A percentile compares a stretch with the other conserved stretches of the same genome.
Conservation (phyloP, 108 stramenopile genomes). For the Craspedostauros australis region DNA sequence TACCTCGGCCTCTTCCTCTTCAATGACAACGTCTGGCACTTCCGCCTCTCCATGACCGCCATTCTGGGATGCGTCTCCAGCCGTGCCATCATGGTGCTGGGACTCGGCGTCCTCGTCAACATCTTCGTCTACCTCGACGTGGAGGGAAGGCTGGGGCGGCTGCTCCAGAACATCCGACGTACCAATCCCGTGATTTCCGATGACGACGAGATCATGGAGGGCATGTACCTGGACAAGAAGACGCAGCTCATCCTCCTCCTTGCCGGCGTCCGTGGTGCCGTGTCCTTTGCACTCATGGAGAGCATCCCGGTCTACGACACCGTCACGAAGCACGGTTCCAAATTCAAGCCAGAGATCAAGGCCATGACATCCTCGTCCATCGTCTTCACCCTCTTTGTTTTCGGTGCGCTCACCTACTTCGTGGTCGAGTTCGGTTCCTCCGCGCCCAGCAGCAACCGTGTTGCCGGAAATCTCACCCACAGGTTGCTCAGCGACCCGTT, state of each 20-base stretch:
- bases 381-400: constrained; percentile 72
- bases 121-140: constrained; percentile 38
- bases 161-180: constrained; percentile 3
- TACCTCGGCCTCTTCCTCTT: constrained; percentile 86
- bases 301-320: constrained; percentile 78
- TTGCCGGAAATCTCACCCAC: constrained; percentile 11
- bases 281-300: constrained; percentile 81
- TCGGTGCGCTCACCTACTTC: constrained; percentile 74
- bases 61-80: constrained; percentile 56
- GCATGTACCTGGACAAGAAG: constrained; percentile 25
- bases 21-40: constrained; percentile 64
- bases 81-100: constrained; percentile 66
- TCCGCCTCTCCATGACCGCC: constrained; percentile 47
- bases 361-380: constrained; percentile 83
- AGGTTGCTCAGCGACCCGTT: constrained; percentile 16
- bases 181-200: constrained; percentile 23
- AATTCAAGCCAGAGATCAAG: constrained; percentile 69
- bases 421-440: constrained; percentile 14
- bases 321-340: constrained; percentile 57
- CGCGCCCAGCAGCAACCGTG: background rate
- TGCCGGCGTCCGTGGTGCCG: constrained; percentile 85
- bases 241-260: constrained; percentile 73
- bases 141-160: constrained; percentile 20
- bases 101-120: constrained; percentile 50
- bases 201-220: constrained; percentile 16